Evolutionary conservation across 192 early-diverging fungal species (phyloP).

Genomic region (Dissophora globulifera): DNA sequence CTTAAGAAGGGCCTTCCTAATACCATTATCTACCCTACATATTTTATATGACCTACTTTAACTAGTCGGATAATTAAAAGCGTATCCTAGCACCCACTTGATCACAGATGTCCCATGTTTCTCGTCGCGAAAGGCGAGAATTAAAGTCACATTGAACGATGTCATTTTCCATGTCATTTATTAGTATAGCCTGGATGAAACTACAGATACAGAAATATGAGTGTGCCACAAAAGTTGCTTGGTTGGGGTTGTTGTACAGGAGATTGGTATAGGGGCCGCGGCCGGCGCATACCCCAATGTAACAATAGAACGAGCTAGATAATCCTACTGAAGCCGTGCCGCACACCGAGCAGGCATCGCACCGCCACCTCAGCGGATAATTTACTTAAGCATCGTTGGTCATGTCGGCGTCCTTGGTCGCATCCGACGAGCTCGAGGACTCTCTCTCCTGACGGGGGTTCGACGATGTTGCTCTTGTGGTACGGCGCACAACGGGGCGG

Average conservation of each 20-base stretch:
- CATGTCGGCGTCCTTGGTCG: slow-evolving; percentile 4
- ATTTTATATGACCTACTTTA: too few relatives aligned
- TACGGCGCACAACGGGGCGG: slow-evolving; percentile 61
- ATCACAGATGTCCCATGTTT: too few relatives aligned
- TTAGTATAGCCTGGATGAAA: too few relatives aligned
- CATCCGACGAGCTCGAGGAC: neutral
- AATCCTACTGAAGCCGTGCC: neutral
- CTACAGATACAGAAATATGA: neutral
- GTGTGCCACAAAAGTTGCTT: slow-evolving; percentile 23
- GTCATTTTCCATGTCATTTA: neutral
- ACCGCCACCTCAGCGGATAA: neutral
- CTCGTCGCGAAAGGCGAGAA: too few relatives aligned
- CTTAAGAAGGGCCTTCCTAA: too few relatives aligned
- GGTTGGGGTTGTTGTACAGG: slow-evolving; percentile 21
- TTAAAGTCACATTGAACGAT: neutral
- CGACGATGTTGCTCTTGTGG: slow-evolving; percentile 15
- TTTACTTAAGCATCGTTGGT: slow-evolving; percentile 14
- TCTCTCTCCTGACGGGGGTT: slow-evolving; percentile 30
- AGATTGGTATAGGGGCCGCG: neutral
- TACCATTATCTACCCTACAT: too few relatives aligned
- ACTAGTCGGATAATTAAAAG: too few relatives aligned
- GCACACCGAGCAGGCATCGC: neutral
- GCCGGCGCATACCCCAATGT: neutral
- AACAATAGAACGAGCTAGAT: too few relatives aligned
- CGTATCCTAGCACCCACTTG: too few relatives aligned